Evolutionary conservation across 495 filamentous ascomycete species (phyloP).

Genomic region (Evansstolkia leycettana): DNA sequence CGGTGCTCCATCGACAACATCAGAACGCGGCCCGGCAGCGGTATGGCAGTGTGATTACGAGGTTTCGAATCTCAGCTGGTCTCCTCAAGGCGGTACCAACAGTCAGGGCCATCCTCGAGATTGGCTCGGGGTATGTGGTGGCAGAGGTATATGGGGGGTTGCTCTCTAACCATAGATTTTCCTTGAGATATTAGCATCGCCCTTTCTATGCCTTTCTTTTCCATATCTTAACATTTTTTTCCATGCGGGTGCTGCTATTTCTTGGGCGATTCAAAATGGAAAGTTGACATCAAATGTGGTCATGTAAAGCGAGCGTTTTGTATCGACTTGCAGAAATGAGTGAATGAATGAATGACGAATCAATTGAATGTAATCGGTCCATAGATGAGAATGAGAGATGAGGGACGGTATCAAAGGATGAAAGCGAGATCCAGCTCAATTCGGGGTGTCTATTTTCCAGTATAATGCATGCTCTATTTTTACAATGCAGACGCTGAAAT

Average conservation of each 20-base stretch:
- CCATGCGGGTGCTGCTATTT: background rate
- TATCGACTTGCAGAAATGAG: conserved; percentile 7
- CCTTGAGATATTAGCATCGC: no score
- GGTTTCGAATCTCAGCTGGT: conserved; percentile 91
- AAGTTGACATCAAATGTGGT: background rate
- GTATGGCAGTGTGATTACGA: conserved; percentile 95
- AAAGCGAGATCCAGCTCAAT: no score
- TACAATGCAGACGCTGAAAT: background rate
- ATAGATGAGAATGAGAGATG: no score
- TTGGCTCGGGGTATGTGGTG: conserved; percentile 89
- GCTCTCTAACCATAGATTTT: conserved; percentile 34
- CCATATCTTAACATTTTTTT: conserved; percentile 3
- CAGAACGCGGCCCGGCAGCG: conserved; percentile 56
- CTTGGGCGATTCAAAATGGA: background rate
- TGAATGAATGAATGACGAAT: background rate
- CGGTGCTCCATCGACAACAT: conserved; percentile 23
- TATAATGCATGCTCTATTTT: background rate
- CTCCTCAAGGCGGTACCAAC: conserved; percentile 60
- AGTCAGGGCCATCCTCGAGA: conserved; percentile 58
- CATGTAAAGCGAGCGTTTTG: conserved; percentile 1
- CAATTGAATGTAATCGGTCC: background rate
- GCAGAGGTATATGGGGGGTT: conserved; percentile 84
- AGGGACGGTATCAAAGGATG: no score
- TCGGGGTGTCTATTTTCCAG: background rate
- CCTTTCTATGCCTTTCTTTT: conserved; percentile 2